These are phyloP conservation scores for Botrytis galanthina DNA, from an alignment of 2,329 filamentous ascomycete genomes.

Conservation along the genomic window DNA sequence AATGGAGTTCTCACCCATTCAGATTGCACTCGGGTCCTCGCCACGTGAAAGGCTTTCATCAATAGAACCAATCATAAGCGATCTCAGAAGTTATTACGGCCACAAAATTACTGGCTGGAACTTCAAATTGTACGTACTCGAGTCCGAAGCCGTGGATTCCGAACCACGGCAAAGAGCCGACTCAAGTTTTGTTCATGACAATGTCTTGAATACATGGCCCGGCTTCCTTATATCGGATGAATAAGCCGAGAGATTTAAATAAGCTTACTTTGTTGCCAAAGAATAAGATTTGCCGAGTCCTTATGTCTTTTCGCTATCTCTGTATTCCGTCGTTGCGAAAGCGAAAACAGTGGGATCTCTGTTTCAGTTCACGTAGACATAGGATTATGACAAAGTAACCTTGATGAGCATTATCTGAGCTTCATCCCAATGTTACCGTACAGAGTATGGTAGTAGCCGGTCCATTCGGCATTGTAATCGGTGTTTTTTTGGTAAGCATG, in stretches of 20 bases:
- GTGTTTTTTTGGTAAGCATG: background rate
- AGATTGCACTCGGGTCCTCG: background rate
- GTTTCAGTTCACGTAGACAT: background rate
- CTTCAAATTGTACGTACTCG: background rate
- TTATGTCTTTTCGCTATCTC: background rate
- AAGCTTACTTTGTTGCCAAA: background rate
- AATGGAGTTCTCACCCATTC: background rate
- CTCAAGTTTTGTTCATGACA: background rate
- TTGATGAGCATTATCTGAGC: background rate
- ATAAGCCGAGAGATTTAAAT: background rate
- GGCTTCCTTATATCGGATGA: background rate
- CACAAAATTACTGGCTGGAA: background rate
- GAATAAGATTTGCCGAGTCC: background rate
- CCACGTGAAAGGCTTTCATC: background rate
- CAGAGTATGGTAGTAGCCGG: background rate
- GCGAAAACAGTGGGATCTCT: background rate
- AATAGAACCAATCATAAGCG: background rate
- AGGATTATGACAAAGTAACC: background rate
- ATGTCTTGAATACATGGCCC: background rate
- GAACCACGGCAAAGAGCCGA: background rate
- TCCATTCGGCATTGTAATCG: background rate
- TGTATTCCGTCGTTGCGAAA: background rate
- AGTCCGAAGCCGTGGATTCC: constrained; percentile 1
- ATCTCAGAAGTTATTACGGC: background rate
- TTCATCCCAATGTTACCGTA: background rate